A percentile compares a stretch with the other conserved stretches of the same genome.
These are phyloP conservation scores for Cercospora beticola DNA, from an alignment of 2,329 filamentous ascomycete species.

Conservation along the genomic window DNA sequence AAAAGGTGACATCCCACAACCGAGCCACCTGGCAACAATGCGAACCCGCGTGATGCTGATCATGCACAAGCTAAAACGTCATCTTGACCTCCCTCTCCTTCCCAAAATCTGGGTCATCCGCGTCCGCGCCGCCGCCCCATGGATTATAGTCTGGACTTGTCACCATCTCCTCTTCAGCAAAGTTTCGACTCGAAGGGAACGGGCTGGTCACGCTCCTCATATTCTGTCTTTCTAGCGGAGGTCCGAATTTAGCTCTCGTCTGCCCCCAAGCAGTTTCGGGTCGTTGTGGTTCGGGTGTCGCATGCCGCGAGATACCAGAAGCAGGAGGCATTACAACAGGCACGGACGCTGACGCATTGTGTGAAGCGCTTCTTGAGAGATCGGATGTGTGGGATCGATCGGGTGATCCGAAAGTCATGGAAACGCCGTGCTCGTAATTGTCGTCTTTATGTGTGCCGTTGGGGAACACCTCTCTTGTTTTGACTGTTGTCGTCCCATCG, in stretches of 20 bases:
- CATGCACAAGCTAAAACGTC: constrained; percentile 40
- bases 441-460: constrained; percentile 30
- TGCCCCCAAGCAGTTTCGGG: constrained; percentile 10
- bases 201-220: constrained; percentile 33
- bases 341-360: constrained; percentile 12
- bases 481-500: constrained; percentile 10
- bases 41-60: neutral
- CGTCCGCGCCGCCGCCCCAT: constrained; percentile 45
- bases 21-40: neutral
- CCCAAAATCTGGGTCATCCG: constrained; percentile 49
- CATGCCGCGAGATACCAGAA: neutral
- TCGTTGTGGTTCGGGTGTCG: constrained; percentile 13
- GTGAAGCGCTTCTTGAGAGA: constrained; percentile 12
- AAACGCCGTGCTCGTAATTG: constrained; percentile 45
- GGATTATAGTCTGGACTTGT: constrained; percentile 42
- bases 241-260: neutral
- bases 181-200: constrained; percentile 10
- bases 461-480: neutral
- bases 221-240: constrained; percentile 18
- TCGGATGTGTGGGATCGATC: constrained; percentile 26
- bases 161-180: neutral
- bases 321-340: neutral
- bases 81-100: constrained; percentile 50
- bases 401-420: constrained; percentile 46
- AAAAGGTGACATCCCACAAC: no score